Conservation (phyloP, 2,329 filamentous ascomycete genomes). For the Pseudogymnoascus sp. region DNA sequence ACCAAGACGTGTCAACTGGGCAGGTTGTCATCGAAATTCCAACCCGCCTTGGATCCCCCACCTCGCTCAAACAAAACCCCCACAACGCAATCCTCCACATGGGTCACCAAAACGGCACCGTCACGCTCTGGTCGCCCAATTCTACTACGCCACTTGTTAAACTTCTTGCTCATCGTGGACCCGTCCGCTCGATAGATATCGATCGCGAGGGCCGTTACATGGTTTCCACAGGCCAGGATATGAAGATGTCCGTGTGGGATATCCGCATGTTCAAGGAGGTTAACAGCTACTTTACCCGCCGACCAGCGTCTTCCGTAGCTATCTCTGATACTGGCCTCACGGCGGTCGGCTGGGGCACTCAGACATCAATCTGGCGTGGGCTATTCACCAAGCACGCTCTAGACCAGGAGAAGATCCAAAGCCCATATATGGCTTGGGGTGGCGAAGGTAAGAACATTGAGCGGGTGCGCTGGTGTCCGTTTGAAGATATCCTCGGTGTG, state of each 20-base stretch:
- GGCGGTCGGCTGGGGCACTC: conserved; percentile 85
- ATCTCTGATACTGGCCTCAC: conserved; percentile 86
- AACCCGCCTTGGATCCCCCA: conserved; percentile 76
- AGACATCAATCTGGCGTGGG: conserved; percentile 83
- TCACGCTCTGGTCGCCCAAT: conserved; percentile 95
- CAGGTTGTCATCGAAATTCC: conserved; percentile 78
- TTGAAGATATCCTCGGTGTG: conserved; percentile 84
- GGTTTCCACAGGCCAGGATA: conserved; percentile 85
- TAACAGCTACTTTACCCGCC: conserved; percentile 75
- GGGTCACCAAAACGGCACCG: conserved; percentile 89
- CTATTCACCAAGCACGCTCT: conserved; percentile 66
- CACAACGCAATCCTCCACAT: conserved; percentile 88
- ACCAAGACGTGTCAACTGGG: conserved; percentile 91
- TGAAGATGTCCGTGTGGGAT: conserved; percentile 92
- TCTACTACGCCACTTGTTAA: conserved; percentile 80
- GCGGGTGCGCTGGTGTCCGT: conserved; percentile 83
- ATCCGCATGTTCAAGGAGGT: conserved; percentile 90
- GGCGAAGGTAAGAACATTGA: conserved; percentile 76
- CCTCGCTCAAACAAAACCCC: conserved; percentile 78
- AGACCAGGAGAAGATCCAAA: conserved; percentile 71
- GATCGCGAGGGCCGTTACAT: conserved; percentile 91
- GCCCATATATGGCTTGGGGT: conserved; percentile 89
- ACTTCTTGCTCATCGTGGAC: conserved; percentile 79
- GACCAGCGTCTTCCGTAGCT: conserved; percentile 72
- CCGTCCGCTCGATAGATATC: conserved; percentile 74